Conservation (phyloP, 805 yeast species). For the Allodekkera sacchari region DNA sequence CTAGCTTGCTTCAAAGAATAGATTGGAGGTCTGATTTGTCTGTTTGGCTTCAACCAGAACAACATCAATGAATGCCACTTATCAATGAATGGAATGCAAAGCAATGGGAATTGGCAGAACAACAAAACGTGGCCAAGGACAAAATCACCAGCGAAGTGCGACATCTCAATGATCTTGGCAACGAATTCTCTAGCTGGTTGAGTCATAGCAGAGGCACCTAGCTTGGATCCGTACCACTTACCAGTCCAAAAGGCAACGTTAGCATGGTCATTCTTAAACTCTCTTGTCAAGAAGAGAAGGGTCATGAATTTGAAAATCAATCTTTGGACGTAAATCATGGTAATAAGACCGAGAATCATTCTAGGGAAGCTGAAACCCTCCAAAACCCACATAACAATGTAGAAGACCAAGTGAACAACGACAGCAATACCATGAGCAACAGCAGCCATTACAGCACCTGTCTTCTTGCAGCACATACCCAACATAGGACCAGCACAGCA, state of each 20-base stretch:
- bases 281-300: constrained; percentile 75
- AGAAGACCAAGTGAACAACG: constrained; percentile 75
- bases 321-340: constrained; percentile 84
- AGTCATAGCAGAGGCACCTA: constrained; percentile 90
- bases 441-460: constrained; percentile 93
- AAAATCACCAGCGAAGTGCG: constrained; percentile 96
- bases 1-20: constrained; percentile 94
- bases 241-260: constrained; percentile 99
- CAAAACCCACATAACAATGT: constrained; percentile 93
- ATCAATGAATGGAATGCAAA: constrained; percentile 81
- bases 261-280: constrained; percentile 89
- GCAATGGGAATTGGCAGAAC: constrained; percentile 82
- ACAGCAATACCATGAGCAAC: constrained; percentile 95
- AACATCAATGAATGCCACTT: constrained; percentile 97
- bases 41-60: constrained; percentile 97
- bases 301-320: constrained; percentile 79
- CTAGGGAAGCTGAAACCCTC: constrained; percentile 87
- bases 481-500: constrained; percentile 97
- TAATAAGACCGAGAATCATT: constrained; percentile 77
- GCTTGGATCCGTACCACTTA: constrained; percentile 93
- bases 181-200: constrained; percentile 94
- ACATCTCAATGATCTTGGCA: constrained; percentile 89
- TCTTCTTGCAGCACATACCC: constrained; percentile 92
- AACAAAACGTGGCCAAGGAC: constrained; percentile 83
- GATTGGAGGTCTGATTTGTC: constrained; percentile 97